These are phyloP conservation scores for Rhizophora mangle DNA, from an alignment of 345 rosid species.

Conservation along the genomic window DNA sequence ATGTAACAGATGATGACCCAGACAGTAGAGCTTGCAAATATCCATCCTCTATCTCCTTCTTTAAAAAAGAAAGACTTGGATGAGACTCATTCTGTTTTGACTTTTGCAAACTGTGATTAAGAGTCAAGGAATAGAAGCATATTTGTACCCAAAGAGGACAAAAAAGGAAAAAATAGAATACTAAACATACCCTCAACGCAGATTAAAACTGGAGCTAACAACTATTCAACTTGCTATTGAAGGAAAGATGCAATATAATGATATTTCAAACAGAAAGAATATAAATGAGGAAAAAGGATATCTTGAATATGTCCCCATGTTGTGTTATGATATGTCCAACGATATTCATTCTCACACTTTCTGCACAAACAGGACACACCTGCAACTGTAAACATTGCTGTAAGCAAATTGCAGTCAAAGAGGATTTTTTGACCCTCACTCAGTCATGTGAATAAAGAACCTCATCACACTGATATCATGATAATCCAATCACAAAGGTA, in stretches of 20 bases:
- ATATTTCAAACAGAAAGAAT: too few species aligned
- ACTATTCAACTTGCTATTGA: too few species aligned
- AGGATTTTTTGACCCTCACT: background rate
- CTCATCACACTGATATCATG: background rate
- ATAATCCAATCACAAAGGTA: background rate
- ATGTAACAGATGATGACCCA: slow-evolving; percentile 26
- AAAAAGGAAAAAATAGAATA: background rate
- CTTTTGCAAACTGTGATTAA: slow-evolving; percentile 54
- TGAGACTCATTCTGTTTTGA: slow-evolving; percentile 46
- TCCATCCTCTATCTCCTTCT: slow-evolving; percentile 42
- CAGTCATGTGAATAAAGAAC: background rate
- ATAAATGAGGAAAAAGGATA: slow-evolving; percentile 22
- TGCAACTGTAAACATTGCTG: slow-evolving; percentile 4
- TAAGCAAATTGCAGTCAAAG: slow-evolving; percentile 10
- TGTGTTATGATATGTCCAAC: slow-evolving; percentile 22
- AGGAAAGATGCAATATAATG: too few species aligned
- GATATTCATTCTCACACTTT: slow-evolving; percentile 13
- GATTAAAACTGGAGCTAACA: too few species aligned
- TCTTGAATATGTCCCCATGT: slow-evolving; percentile 21
- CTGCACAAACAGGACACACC: slow-evolving; percentile 30
- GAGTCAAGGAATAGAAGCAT: slow-evolving; percentile 51
- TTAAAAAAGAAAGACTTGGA: slow-evolving; percentile 37
- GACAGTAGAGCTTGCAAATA: slow-evolving; percentile 42
- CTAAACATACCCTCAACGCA: background rate
- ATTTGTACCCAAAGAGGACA: slow-evolving; percentile 8